A percentile compares a stretch with the other conserved stretches of the same genome.
Conservation (phyloP, 129 eudicot genomes). For the Tanacetum coccineum region DNA sequence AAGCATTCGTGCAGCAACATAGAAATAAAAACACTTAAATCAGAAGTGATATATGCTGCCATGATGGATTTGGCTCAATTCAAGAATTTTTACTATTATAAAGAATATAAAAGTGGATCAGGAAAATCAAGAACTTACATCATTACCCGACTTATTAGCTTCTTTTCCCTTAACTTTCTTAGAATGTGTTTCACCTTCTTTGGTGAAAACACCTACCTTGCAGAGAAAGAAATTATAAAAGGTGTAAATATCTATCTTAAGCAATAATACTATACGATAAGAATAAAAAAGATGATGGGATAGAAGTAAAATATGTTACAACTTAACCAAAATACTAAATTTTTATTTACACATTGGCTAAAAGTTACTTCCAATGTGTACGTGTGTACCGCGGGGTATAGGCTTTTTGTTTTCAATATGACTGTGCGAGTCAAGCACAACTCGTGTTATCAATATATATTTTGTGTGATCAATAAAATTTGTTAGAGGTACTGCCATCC, state of each 20-base stretch:
- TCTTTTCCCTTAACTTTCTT: slow-evolving; percentile 23
- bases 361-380: no score
- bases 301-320: neutral
- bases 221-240: neutral
- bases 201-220: slow-evolving; percentile 48
- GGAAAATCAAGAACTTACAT: slow-evolving; percentile 31
- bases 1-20: neutral
- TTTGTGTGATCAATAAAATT: no score
- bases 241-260: neutral
- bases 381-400: no score
- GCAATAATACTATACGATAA: neutral
- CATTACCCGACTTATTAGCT: slow-evolving; percentile 35
- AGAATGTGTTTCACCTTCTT: slow-evolving; percentile 35
- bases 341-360: no score
- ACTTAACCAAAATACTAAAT: no score
- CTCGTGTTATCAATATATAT: no score
- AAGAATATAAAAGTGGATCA: neutral
- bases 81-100: neutral
- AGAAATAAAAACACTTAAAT: neutral
- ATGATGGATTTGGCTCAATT: no score
- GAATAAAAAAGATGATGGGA: neutral
- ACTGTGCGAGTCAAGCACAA: no score
- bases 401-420: no score
- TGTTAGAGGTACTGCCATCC: no score
- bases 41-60: no score